Conservation (phyloP, 2,329 filamentous ascomycete genomes). For the Emmonsia crescens region DNA sequence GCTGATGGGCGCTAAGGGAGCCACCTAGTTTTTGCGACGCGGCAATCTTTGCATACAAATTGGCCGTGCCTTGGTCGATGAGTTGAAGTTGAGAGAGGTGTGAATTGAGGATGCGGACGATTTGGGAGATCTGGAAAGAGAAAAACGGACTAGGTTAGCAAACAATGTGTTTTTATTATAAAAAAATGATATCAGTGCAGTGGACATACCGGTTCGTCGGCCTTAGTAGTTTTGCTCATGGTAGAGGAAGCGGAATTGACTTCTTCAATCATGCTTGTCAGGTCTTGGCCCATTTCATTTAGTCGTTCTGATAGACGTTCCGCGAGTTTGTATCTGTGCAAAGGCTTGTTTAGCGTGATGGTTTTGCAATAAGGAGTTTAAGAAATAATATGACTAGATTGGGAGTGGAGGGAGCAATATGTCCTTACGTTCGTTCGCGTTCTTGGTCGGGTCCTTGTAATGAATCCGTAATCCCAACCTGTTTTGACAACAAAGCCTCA, state of each 20-base stretch:
- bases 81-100: conserved; percentile 86
- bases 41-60: conserved; percentile 70
- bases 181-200: not conserved
- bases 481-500: conserved; percentile 72
- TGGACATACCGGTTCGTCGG: conserved; percentile 68
- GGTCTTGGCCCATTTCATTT: conserved; percentile 85
- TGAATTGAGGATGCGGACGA: conserved; percentile 87
- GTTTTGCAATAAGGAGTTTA: not conserved
- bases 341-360: not conserved
- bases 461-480: conserved; percentile 63
- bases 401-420: not conserved
- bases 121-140: conserved; percentile 64
- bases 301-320: conserved; percentile 85
- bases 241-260: conserved; percentile 89
- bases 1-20: conserved; percentile 40
- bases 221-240: conserved; percentile 77
- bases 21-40: conserved; percentile 71
- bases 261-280: conserved; percentile 95
- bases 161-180: not conserved
- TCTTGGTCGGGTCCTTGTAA: conserved; percentile 87
- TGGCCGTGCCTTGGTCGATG: conserved; percentile 77
- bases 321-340: conserved; percentile 64
- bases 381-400: not conserved
- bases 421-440: conserved; percentile 73
- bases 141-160: conserved; percentile 9